Conservation (phyloP, 148 eudicot genomes). For the Cornus florida region DNA sequence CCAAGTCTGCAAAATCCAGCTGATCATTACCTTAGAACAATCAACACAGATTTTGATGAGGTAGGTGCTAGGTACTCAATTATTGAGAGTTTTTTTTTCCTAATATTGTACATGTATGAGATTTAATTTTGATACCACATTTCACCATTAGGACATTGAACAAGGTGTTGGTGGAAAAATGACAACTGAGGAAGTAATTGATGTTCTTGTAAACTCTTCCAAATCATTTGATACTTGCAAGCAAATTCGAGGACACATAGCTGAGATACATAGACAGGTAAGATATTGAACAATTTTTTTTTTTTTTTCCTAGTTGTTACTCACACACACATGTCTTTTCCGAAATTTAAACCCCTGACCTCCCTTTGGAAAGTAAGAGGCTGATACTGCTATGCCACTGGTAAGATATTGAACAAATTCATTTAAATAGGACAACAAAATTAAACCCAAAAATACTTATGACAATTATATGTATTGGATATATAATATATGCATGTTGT, state of each 20-base stretch:
- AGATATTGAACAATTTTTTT: too few species aligned
- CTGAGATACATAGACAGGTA: conserved; percentile 31
- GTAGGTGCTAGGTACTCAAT: conserved; percentile 15
- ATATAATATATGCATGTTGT: neutral
- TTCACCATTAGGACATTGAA: conserved; percentile 40
- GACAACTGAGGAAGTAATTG: conserved; percentile 35
- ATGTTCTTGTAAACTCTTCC: conserved; percentile 29
- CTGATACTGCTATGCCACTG: too few species aligned
- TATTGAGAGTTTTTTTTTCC: neutral
- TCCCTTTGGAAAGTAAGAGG: too few species aligned
- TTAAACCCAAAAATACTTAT: too few species aligned
- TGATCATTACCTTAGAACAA: conserved; percentile 45
- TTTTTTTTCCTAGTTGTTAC: too few species aligned
- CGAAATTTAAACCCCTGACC: too few species aligned
- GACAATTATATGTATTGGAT: neutral
- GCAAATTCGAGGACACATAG: conserved; percentile 11
- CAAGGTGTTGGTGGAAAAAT: conserved; percentile 20
- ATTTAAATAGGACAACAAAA: too few species aligned
- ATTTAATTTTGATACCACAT: neutral
- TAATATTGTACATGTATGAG: neutral
- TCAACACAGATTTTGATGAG: conserved; percentile 50
- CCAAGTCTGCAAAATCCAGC: conserved; percentile 44
- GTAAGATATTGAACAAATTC: too few species aligned
- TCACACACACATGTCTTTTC: too few species aligned
- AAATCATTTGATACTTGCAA: conserved; percentile 20